These are phyloP conservation scores for Crithidia bombi DNA, from an alignment of 208 protist species.

Conservation along the genomic window DNA sequence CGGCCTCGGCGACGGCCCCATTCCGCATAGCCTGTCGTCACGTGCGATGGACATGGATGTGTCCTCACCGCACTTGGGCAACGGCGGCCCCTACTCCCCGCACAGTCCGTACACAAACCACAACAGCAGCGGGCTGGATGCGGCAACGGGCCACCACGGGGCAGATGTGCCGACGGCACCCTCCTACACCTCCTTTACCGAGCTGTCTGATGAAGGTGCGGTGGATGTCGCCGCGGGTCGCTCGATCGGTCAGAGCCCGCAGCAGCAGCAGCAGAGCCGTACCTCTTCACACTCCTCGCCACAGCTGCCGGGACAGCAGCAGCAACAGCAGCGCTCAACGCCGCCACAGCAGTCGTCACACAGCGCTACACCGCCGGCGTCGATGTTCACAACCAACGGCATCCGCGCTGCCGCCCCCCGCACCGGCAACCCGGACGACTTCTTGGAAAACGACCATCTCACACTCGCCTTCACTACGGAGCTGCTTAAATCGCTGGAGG, in stretches of 20 bases:
- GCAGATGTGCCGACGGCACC: conserved; percentile 25
- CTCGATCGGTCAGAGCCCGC: conserved; percentile 9
- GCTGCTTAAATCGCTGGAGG: conserved; percentile 44
- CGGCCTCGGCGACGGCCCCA: conserved; percentile 1
- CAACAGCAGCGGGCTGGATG: conserved; percentile 18
- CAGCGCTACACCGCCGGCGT: conserved; percentile 10
- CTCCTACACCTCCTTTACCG: conserved; percentile 40
- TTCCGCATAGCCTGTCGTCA: conserved; percentile 23
- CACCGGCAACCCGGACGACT: conserved; percentile 27
- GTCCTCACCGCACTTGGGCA: conserved; percentile 20
- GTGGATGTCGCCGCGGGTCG: conserved; percentile 23
- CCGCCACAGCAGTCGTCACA: conserved; percentile 12
- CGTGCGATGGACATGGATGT: conserved; percentile 24
- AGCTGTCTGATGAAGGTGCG: conserved; percentile 33
- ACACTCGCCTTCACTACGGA: conserved; percentile 40
- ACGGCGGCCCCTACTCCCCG: conserved; percentile 19
- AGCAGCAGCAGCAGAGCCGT: conserved; percentile 18
- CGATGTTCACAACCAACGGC: conserved; percentile 29
- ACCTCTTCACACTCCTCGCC: conserved; percentile 9
- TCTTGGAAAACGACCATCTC: conserved; percentile 40
- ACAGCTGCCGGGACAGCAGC: background rate
- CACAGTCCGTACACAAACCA: conserved; percentile 21
- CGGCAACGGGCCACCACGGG: background rate
- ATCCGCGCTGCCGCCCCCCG: conserved; percentile 23
- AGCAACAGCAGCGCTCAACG: conserved; percentile 13